phyloP scores from a whole-genome alignment of 106 monocot species.

The Dendrobium nobile region DNA sequence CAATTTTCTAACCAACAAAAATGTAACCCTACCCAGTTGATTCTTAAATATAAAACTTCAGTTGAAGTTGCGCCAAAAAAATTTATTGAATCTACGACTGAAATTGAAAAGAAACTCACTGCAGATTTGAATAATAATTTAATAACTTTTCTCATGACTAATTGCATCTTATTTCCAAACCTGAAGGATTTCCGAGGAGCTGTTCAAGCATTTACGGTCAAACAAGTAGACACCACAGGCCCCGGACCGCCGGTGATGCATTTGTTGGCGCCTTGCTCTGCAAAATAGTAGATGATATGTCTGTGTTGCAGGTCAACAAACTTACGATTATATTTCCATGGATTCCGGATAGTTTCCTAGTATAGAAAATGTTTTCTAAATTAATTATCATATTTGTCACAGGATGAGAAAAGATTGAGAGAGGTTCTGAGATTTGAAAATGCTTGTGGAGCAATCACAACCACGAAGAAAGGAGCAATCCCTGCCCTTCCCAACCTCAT shows the following conservation, averaged over 20 bases:
- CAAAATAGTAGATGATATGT: conserved; percentile 51
- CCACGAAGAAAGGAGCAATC: conserved; percentile 94
- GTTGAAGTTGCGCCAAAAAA: too few relatives aligned
- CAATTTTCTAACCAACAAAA: too few relatives aligned
- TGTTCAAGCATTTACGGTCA: conserved; percentile 51
- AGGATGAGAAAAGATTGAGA: conserved; percentile 78
- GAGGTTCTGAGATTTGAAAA: conserved; percentile 61
- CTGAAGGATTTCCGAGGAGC: conserved; percentile 73
- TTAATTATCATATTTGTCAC: not conserved
- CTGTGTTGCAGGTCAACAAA: conserved; percentile 47
- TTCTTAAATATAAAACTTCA: too few relatives aligned
- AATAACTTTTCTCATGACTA: not conserved
- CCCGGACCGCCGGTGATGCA: conserved; percentile 61
- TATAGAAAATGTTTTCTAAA: too few relatives aligned
- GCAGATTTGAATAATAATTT: too few relatives aligned
- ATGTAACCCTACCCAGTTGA: too few relatives aligned
- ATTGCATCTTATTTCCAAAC: not conserved
- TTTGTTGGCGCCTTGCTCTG: conserved; percentile 70
- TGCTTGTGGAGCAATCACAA: conserved; percentile 74
- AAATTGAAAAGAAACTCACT: too few relatives aligned
- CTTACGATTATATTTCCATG: too few relatives aligned
- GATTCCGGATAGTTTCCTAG: too few relatives aligned
- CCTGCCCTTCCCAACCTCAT: conserved; percentile 63
- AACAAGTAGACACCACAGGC: conserved; percentile 80
- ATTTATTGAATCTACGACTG: too few relatives aligned